These are phyloP conservation scores for Colletotrichum musicola DNA, from an alignment of 2,329 filamentous ascomycete species.

Conservation along the genomic window DNA sequence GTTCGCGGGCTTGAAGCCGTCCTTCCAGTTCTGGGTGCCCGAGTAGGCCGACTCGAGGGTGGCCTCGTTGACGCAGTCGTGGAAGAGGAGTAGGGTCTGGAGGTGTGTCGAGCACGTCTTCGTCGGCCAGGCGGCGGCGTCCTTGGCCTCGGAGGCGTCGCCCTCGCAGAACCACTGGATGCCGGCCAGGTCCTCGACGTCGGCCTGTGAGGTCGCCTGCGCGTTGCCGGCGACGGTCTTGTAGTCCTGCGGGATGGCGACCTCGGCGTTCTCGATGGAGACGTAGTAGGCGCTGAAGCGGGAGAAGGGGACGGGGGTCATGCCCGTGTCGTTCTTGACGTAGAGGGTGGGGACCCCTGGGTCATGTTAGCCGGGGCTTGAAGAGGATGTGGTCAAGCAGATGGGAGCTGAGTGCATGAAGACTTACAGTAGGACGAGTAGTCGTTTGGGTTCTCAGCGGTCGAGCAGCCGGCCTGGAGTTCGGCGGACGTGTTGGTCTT, in stretches of 20 bases:
- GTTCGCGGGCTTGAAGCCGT: slow-evolving; percentile 43
- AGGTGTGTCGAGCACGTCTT: slow-evolving; percentile 46
- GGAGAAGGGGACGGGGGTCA: slow-evolving; percentile 48
- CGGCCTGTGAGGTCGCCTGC: slow-evolving; percentile 45
- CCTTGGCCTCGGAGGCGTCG: slow-evolving; percentile 41
- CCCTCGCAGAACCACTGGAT: slow-evolving; percentile 49
- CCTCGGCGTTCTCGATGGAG: slow-evolving; percentile 54
- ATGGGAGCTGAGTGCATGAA: fast-evolving
- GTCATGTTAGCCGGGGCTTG: neutral
- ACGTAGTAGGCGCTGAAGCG: slow-evolving; percentile 63
- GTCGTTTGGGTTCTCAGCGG: slow-evolving; percentile 60
- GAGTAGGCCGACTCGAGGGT: slow-evolving; percentile 43
- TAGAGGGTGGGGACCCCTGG: slow-evolving; percentile 55
- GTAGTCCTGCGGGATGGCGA: slow-evolving; percentile 59
- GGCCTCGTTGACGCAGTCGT: slow-evolving; percentile 43
- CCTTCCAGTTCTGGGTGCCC: slow-evolving; percentile 36
- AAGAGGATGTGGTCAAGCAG: neutral
- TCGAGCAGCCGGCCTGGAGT: slow-evolving; percentile 58
- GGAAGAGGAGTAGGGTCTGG: slow-evolving; percentile 44
- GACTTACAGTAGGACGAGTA: slow-evolving; percentile 57
- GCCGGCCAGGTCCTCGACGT: slow-evolving; percentile 38
- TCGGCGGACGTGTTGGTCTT: slow-evolving; percentile 44
- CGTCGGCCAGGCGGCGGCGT: slow-evolving; percentile 46
- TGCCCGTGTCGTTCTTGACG: slow-evolving; percentile 48
- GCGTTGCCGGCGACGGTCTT: slow-evolving; percentile 56